A percentile compares a stretch with the other conserved stretches of the same genome.
Evolutionary conservation across 768 basidiomycete genomes (phyloP).

Genomic region (Termitomyces sp.): DNA sequence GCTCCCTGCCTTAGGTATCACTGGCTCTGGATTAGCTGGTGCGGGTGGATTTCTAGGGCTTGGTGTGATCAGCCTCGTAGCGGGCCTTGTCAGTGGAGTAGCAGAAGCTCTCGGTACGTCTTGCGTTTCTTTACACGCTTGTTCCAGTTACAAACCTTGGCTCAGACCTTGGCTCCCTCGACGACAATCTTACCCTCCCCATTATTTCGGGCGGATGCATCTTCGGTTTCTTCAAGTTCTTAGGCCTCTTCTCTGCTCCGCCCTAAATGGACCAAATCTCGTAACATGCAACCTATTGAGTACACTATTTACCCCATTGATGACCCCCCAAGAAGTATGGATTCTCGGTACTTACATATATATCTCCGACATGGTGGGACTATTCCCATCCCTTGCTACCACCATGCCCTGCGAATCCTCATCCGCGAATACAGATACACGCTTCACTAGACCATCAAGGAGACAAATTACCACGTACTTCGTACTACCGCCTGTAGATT

Average conservation of each 20-base stretch:
- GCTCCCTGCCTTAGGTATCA: constrained; percentile 13
- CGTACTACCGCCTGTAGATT: neutral
- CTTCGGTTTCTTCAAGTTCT: constrained; percentile 38
- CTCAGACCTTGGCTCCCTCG: constrained; percentile 76
- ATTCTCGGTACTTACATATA: neutral
- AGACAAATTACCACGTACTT: neutral
- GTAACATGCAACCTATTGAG: neutral
- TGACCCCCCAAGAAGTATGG: neutral
- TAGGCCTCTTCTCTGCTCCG: constrained; percentile 27
- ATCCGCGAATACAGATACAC: neutral
- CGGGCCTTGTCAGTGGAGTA: constrained; percentile 78
- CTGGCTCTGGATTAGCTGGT: constrained; percentile 12
- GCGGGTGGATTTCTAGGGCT: constrained; percentile 49
- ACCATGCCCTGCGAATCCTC: neutral
- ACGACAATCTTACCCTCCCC: constrained; percentile 89
- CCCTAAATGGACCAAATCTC: neutral
- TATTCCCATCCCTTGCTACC: neutral
- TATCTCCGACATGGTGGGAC: neutral
- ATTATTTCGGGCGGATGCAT: constrained; percentile 76
- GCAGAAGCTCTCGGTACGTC: constrained; percentile 86
- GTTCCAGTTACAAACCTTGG: neutral
- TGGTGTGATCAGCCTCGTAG: constrained; percentile 50
- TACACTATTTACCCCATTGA: neutral
- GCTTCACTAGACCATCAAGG: neutral
- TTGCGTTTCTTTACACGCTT: constrained; percentile 1